phyloP scores from a whole-genome alignment of 305 asterid genomes.

The Fraxinus baroniana region DNA sequence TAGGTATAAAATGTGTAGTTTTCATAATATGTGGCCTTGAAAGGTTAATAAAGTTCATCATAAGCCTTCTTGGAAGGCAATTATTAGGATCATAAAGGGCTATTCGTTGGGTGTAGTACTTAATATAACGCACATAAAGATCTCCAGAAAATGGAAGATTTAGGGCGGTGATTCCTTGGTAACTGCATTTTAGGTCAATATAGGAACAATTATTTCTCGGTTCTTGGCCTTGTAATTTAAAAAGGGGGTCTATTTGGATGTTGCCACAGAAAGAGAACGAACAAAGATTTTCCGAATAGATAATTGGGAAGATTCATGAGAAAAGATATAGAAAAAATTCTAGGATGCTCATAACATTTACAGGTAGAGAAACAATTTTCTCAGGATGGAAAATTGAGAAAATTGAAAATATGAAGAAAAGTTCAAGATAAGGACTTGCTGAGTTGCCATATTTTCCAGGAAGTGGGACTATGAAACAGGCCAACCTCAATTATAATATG shows the following conservation, averaged over 20 bases:
- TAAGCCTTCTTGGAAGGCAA: constrained; percentile 33
- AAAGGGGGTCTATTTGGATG: constrained; percentile 26
- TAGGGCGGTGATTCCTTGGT: constrained; percentile 12
- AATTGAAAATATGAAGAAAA: constrained; percentile 20
- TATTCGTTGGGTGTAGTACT: neutral
- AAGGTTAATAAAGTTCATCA: constrained; percentile 29
- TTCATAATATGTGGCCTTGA: constrained; percentile 12
- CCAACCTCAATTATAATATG: constrained; percentile 8
- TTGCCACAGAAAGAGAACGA: constrained; percentile 21
- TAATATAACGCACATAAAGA: constrained; percentile 23
- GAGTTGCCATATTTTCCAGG: constrained; percentile 3
- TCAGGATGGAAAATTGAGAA: constrained; percentile 23
- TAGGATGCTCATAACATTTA: neutral
- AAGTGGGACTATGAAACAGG: neutral
- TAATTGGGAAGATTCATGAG: neutral
- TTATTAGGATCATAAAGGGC: constrained; percentile 30
- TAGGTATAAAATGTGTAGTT: constrained; percentile 15
- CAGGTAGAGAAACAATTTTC: neutral
- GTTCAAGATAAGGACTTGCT: constrained; percentile 4
- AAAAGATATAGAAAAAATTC: neutral
- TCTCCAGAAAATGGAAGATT: constrained; percentile 31
- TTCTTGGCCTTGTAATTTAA: constrained; percentile 17
- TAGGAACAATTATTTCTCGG: constrained; percentile 18
- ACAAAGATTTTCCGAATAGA: constrained; percentile 3
- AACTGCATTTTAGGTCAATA: constrained; percentile 21